A percentile compares a stretch with the other conserved stretches of the same genome.
phyloP scores from a whole-genome alignment of 768 basidiomycete genomes.

The Termitomyces titanicus region DNA sequence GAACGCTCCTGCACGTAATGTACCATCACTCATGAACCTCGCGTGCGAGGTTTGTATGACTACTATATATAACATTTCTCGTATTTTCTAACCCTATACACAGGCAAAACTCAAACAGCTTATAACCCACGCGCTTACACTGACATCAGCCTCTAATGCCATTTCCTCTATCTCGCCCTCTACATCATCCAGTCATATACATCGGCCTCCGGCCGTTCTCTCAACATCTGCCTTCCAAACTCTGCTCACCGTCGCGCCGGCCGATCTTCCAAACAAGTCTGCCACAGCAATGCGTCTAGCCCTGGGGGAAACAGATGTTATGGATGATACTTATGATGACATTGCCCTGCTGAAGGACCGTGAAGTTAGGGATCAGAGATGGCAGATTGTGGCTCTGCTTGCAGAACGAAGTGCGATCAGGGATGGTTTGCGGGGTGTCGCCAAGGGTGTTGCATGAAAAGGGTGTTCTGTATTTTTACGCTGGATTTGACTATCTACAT shows the following conservation, averaged over 20 bases:
- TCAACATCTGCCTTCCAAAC: constrained; percentile 72
- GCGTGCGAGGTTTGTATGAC: constrained; percentile 64
- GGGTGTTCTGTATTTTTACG: no score
- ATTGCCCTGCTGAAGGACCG: constrained; percentile 53
- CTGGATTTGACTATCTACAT: no score
- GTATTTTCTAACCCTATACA: not conserved
- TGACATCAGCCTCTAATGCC: constrained; percentile 73
- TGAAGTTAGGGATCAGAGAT: constrained; percentile 64
- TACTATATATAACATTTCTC: not conserved
- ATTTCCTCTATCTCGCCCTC: constrained; percentile 74
- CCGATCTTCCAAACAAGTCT: constrained; percentile 74
- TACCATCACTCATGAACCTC: constrained; percentile 67
- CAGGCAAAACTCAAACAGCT: constrained; percentile 83
- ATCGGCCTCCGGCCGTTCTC: constrained; percentile 44
- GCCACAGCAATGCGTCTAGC: constrained; percentile 74
- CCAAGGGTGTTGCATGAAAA: constrained; percentile 6
- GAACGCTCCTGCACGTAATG: constrained; percentile 53
- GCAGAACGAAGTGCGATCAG: constrained; percentile 71
- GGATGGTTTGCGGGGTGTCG: constrained; percentile 30
- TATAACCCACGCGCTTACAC: constrained; percentile 73
- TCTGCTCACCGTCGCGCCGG: constrained; percentile 72
- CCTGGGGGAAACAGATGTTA: constrained; percentile 46
- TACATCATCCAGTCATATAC: constrained; percentile 31
- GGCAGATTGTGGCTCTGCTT: constrained; percentile 76
- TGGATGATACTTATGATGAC: constrained; percentile 53